These are phyloP conservation scores for Zelopaecilomyces penicillatus DNA, from an alignment of 2,329 filamentous ascomycete species.

Conservation along the genomic window DNA sequence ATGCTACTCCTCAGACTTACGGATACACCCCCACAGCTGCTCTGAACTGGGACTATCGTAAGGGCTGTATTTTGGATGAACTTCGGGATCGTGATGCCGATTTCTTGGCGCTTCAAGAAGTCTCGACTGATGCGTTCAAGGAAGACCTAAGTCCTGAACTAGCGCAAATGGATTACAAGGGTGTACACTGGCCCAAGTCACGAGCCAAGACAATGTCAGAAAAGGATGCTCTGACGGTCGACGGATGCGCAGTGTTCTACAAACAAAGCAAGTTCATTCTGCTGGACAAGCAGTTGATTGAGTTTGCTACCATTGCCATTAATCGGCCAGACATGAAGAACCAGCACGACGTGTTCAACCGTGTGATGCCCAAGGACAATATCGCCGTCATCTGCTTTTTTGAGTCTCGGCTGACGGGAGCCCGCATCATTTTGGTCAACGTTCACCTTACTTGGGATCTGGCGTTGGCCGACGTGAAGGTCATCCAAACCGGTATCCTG, in stretches of 20 bases:
- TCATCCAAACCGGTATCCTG: slow-evolving; percentile 89
- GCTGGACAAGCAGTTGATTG: slow-evolving; percentile 88
- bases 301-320: slow-evolving; percentile 86
- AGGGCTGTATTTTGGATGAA: slow-evolving; percentile 74
- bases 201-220: slow-evolving; percentile 87
- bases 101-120: slow-evolving; percentile 87
- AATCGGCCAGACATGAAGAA: slow-evolving; percentile 95
- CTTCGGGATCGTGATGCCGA: slow-evolving; percentile 73
- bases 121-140: slow-evolving; percentile 85
- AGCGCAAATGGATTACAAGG: slow-evolving; percentile 83
- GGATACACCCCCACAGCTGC: slow-evolving; percentile 82
- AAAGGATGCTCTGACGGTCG: slow-evolving; percentile 79
- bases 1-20: slow-evolving; percentile 75
- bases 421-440: slow-evolving; percentile 85
- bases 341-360: slow-evolving; percentile 95
- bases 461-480: slow-evolving; percentile 83
- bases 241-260: slow-evolving; percentile 95
- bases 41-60: slow-evolving; percentile 79
- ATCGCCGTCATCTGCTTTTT: slow-evolving; percentile 89
- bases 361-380: slow-evolving; percentile 96
- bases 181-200: slow-evolving; percentile 85
- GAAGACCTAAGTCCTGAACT: slow-evolving; percentile 84
- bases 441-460: slow-evolving; percentile 95
- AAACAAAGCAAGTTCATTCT: slow-evolving; percentile 91
- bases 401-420: slow-evolving; percentile 84